Evolutionary conservation across 768 basidiomycete species (phyloP).

Genomic region (Tylopilus sp.): DNA sequence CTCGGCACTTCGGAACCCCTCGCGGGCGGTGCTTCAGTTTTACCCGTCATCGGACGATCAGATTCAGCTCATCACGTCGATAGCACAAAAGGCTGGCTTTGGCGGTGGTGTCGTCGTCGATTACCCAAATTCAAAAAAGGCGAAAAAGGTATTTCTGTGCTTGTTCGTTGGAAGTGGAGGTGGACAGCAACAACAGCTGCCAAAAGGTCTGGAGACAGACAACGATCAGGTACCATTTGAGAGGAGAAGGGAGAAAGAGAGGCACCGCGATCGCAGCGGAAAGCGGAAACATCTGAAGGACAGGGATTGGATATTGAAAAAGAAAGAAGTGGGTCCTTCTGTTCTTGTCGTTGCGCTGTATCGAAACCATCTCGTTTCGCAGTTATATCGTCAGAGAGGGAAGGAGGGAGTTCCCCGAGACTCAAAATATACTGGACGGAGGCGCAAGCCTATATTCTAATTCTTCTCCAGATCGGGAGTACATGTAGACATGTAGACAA

Average conservation of each 20-base stretch:
- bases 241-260: slow-evolving; percentile 68
- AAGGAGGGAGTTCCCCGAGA: slow-evolving; percentile 82
- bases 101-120: slow-evolving; percentile 96
- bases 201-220: slow-evolving; percentile 72
- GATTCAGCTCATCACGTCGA: slow-evolving; percentile 89
- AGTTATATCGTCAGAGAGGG: slow-evolving; percentile 83
- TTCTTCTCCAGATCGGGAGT: background rate
- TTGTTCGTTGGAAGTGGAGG: slow-evolving; percentile 84
- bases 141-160: slow-evolving; percentile 91
- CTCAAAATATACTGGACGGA: slow-evolving; percentile 91
- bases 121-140: slow-evolving; percentile 96
- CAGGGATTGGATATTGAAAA: slow-evolving; percentile 91
- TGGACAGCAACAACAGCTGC: slow-evolving; percentile 56
- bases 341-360: background rate
- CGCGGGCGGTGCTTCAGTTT: slow-evolving; percentile 87
- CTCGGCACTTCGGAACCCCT: slow-evolving; percentile 80
- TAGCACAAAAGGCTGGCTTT: slow-evolving; percentile 93
- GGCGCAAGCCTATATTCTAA: slow-evolving; percentile 77
- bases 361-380: slow-evolving; percentile 2
- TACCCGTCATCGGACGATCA: slow-evolving; percentile 98
- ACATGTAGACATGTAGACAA: slow-evolving; percentile 2
- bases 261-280: slow-evolving; percentile 50
- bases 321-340: slow-evolving; percentile 75
- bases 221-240: slow-evolving; percentile 69
- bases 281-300: slow-evolving; percentile 74